Conservation (phyloP, 768 basidiomycete species). For the Chalciporus pseudorubinellus region DNA sequence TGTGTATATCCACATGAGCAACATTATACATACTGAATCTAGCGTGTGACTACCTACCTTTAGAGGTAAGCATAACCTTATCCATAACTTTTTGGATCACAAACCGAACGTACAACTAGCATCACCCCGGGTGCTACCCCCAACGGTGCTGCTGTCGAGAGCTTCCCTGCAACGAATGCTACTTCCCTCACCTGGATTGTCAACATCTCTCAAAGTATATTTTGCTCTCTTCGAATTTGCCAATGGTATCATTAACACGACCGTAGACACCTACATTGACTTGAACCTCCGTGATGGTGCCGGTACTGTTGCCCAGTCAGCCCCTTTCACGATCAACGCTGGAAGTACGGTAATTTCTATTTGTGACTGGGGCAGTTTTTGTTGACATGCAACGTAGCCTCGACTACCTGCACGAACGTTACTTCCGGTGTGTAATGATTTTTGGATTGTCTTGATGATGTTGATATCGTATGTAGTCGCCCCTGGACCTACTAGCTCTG, state of each 20-base stretch:
- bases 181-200: constrained; percentile 54
- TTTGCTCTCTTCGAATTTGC: neutral
- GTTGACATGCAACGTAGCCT: constrained; percentile 28
- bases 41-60: neutral
- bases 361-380: neutral
- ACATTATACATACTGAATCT: neutral
- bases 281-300: constrained; percentile 59
- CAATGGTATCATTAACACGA: neutral
- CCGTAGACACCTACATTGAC: constrained; percentile 50
- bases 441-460: constrained; percentile 8
- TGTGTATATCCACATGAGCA: constrained; percentile 35
- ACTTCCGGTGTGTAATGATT: constrained; percentile 23
- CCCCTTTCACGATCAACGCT: constrained; percentile 45
- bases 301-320: constrained; percentile 51
- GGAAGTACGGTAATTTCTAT: constrained; percentile 45
- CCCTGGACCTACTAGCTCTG: constrained; percentile 20
- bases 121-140: constrained; percentile 53
- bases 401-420: constrained; percentile 34
- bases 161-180: constrained; percentile 40
- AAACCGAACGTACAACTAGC: constrained; percentile 33
- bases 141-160: constrained; percentile 40
- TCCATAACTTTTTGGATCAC: neutral
- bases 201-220: constrained; percentile 45
- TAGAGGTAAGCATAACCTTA: constrained; percentile 38
- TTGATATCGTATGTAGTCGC: constrained; percentile 20